These are phyloP conservation scores for Fallopia convolvulus DNA, from an alignment of 148 eudicot species.

Conservation along the genomic window DNA sequence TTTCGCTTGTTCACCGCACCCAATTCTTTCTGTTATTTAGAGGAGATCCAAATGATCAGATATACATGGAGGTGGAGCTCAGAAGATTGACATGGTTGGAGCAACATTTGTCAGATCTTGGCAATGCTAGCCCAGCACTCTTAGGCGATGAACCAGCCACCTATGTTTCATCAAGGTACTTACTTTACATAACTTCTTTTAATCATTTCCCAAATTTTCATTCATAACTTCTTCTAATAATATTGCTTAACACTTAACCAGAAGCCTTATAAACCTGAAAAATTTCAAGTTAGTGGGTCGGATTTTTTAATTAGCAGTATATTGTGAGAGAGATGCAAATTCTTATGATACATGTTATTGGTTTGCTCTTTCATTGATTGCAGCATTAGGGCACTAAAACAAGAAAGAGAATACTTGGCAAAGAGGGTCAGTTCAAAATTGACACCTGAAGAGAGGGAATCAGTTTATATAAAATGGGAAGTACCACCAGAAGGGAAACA, in stretches of 20 bases:
- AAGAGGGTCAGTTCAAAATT: slow-evolving; percentile 83
- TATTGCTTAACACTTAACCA: not conserved
- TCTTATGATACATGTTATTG: too few relatives aligned
- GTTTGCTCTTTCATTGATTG: not conserved
- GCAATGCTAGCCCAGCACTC: slow-evolving; percentile 98
- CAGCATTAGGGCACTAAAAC: slow-evolving; percentile 83
- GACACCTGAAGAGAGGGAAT: slow-evolving; percentile 70
- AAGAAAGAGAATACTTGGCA: slow-evolving; percentile 88
- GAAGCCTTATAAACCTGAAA: not conserved
- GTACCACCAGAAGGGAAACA: slow-evolving; percentile 86
- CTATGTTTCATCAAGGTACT: slow-evolving; percentile 75
- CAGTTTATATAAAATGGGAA: slow-evolving; percentile 80
- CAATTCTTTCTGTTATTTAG: slow-evolving; percentile 75
- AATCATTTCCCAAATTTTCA: too few relatives aligned
- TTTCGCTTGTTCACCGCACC: slow-evolving; percentile 81
- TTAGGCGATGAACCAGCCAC: slow-evolving; percentile 84
- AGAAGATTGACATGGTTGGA: slow-evolving; percentile 92
- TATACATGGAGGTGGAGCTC: slow-evolving; percentile 93
- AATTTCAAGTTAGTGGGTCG: not conserved
- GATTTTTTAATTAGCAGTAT: not conserved
- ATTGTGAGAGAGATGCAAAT: not conserved
- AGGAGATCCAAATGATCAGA: slow-evolving; percentile 92
- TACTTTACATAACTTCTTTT: not conserved
- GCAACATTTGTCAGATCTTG: slow-evolving; percentile 87
- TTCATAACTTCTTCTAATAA: not conserved